Evolutionary conservation across 257 asterid genomes (phyloP).

Genomic region (Lantana camara): DNA sequence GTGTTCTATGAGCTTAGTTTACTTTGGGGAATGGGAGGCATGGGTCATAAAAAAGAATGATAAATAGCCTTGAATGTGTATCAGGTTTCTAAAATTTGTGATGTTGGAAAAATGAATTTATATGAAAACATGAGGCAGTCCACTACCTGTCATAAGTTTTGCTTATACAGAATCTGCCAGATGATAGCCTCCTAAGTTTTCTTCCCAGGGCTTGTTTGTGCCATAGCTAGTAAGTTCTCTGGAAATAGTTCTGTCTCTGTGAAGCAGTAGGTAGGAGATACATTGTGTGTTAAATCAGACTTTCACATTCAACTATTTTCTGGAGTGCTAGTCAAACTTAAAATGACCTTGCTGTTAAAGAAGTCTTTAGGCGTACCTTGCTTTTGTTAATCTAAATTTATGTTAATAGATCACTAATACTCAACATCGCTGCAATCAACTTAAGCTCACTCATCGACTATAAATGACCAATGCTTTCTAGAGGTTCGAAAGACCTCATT

Average conservation of each 20-base stretch:
- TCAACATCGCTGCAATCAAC: not conserved
- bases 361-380: not conserved
- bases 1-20: not conserved
- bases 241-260: not conserved
- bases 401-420: too few species aligned
- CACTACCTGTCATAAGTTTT: too few species aligned
- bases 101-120: not conserved
- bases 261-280: too few species aligned
- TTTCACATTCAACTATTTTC: too few species aligned
- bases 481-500: not conserved
- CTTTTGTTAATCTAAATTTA: not conserved
- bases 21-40: not conserved
- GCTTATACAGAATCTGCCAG: too few species aligned
- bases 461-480: too few species aligned
- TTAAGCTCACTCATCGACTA: not conserved
- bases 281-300: too few species aligned
- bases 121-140: not conserved
- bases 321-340: not conserved
- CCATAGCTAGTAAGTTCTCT: not conserved
- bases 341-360: not conserved
- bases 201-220: slow-evolving; percentile 4
- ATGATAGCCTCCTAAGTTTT: too few species aligned
- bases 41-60: not conserved
- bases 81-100: not conserved
- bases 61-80: not conserved